A percentile compares a stretch with the other conserved stretches of the same genome.
phyloP scores from a whole-genome alignment of 345 rosid species.

The Eucalyptus sp. region DNA sequence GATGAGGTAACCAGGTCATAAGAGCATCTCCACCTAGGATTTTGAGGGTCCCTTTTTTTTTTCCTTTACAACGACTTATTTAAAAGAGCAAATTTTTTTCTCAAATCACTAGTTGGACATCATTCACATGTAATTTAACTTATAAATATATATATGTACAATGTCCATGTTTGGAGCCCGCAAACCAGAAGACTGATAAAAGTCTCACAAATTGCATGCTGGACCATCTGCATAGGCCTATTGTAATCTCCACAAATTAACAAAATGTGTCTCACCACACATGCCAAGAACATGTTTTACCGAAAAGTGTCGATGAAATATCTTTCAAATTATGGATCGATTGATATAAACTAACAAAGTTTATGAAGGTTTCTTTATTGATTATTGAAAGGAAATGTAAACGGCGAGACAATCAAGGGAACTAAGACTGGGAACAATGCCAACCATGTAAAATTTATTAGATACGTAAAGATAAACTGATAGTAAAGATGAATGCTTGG shows the following conservation, averaged over 20 bases:
- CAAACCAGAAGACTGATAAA: neutral
- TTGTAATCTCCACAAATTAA: neutral
- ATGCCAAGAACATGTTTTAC: neutral
- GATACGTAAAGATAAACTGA: neutral
- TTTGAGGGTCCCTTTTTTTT: neutral
- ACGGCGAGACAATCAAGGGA: accelerated
- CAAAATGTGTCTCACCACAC: neutral
- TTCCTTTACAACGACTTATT: neutral
- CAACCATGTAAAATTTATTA: neutral
- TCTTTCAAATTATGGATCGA: neutral
- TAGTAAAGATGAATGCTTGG: neutral
- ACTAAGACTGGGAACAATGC: neutral
- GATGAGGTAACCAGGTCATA: neutral
- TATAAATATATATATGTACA: neutral
- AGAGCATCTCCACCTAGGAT: neutral
- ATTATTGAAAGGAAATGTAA: neutral
- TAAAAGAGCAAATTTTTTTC: neutral
- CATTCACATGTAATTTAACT: neutral
- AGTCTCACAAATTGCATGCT: neutral
- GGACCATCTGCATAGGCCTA: neutral
- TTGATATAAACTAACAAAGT: no score
- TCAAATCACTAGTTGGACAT: neutral
- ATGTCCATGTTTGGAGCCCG: neutral
- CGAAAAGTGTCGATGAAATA: neutral
- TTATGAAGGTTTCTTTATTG: neutral